These are phyloP conservation scores for Russula olivacea DNA, from an alignment of 768 basidiomycete genomes.

Conservation along the genomic window DNA sequence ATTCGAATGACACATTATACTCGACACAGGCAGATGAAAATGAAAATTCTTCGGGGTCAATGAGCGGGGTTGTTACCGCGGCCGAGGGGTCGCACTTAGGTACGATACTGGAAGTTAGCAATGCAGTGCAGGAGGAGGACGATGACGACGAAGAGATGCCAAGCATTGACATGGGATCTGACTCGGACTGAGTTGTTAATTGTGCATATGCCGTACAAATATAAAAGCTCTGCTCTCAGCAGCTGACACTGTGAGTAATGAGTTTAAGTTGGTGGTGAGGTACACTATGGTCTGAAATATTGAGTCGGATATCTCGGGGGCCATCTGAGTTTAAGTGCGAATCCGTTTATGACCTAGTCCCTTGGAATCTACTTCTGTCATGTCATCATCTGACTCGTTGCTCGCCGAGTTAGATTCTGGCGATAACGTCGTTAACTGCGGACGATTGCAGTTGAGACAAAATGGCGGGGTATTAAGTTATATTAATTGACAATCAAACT, in stretches of 20 bases:
- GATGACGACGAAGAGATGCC: conserved; percentile 77
- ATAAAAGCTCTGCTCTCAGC: background rate
- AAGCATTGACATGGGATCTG: conserved; percentile 68
- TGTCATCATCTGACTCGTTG: conserved; percentile 37
- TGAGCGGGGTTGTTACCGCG: background rate
- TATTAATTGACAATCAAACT: conserved; percentile 4
- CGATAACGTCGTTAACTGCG: conserved; percentile 21
- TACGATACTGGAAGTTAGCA: background rate
- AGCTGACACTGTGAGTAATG: background rate
- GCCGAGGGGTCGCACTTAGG: background rate
- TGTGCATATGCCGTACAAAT: background rate
- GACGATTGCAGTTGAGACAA: background rate
- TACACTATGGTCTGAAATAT: background rate
- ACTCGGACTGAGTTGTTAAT: conserved; percentile 53
- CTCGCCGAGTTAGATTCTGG: conserved; percentile 21
- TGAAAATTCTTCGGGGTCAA: background rate
- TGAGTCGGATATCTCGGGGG: background rate
- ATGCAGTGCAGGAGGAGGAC: conserved; percentile 36
- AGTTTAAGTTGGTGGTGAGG: background rate
- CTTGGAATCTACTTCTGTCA: conserved; percentile 28
- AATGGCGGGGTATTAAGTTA: background rate
- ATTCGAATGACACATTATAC: background rate
- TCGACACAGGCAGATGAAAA: background rate
- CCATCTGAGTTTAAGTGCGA: conserved; percentile 24
- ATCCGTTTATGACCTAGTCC: conserved; percentile 35